phyloP scores from a whole-genome alignment of 2,329 filamentous ascomycete genomes.

The Biscogniauxia marginata region DNA sequence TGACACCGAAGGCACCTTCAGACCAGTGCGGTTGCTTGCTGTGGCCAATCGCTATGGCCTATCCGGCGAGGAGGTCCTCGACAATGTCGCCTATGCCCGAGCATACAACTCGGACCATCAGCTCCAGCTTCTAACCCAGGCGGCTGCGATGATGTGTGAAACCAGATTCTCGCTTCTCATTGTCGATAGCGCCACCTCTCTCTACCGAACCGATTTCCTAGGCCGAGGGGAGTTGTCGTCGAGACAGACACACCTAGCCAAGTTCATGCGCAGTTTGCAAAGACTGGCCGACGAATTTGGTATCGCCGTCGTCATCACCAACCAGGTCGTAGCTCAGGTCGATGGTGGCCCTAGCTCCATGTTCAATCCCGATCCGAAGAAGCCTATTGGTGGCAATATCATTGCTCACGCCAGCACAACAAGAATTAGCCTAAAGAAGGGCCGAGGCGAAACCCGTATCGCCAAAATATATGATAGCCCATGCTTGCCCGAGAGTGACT shows the following conservation, averaged over 20 bases:
- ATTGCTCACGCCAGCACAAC: conserved; percentile 98
- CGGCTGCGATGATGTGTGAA: conserved; percentile 98
- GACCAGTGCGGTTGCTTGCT: conserved; percentile 83
- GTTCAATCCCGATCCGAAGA: conserved; percentile 99
- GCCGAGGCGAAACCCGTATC: conserved; percentile 88
- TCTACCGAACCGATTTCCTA: conserved; percentile 95
- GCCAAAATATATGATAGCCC: conserved; percentile 99
- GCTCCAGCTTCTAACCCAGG: conserved; percentile 89
- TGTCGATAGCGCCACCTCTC: conserved; percentile 91
- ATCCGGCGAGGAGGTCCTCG: conserved; percentile 93
- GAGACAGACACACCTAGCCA: conserved; percentile 82
- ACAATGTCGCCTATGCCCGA: conserved; percentile 96
- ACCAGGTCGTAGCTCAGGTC: conserved; percentile 97
- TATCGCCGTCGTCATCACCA: conserved; percentile 97
- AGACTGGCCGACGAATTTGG: conserved; percentile 81
- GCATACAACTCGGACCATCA: conserved; percentile 99
- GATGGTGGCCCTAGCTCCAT: conserved; percentile 94
- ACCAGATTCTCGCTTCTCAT: conserved; percentile 94
- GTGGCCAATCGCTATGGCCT: conserved; percentile 94
- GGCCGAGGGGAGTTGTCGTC: conserved; percentile 97
- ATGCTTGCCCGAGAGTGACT: conserved; percentile 94
- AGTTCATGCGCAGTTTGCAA: conserved; percentile 84
- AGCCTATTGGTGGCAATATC: conserved; percentile 97
- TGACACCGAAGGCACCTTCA: conserved; percentile 96
- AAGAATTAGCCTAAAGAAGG: conserved; percentile 91